Percentiles rank a stretch among this genome's conserved stretches.
These are phyloP conservation scores for Hanseniaspora sp. DNA, from an alignment of 1,139 yeast genomes.

Conservation along the genomic window DNA sequence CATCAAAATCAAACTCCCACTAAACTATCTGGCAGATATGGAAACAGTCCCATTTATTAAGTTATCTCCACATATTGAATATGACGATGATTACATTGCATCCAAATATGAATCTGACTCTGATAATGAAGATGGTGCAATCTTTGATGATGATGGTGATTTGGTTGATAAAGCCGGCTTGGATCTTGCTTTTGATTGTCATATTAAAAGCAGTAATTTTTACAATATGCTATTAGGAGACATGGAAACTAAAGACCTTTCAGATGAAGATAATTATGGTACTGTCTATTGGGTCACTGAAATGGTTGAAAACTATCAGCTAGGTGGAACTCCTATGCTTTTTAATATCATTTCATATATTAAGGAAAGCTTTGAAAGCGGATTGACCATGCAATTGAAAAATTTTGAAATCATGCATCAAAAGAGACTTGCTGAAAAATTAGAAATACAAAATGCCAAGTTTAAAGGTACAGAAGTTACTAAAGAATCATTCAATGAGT, in stretches of 20 bases:
- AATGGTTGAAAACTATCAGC: conserved; percentile 30
- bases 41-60: conserved; percentile 25
- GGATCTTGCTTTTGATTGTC: conserved; percentile 47
- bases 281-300: conserved; percentile 28
- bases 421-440: conserved; percentile 43
- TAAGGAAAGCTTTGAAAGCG: conserved; percentile 67
- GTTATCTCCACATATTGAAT: conserved; percentile 20
- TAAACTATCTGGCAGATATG: conserved; percentile 23
- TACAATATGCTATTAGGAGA: conserved; percentile 1
- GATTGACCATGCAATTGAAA: conserved; percentile 49
- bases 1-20: conserved; percentile 25
- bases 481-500: conserved; percentile 49
- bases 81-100: conserved; percentile 18
- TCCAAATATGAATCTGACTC: conserved; percentile 29
- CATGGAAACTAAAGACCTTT: conserved; percentile 15
- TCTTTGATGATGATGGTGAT: conserved; percentile 38
- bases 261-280: conserved; percentile 11
- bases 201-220: conserved; percentile 32
- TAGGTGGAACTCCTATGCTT: conserved; percentile 68
- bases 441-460: conserved; percentile 66
- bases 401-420: conserved; percentile 49
- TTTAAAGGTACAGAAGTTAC: conserved; percentile 72
- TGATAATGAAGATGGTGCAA: conserved; percentile 35
- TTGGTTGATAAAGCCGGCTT: conserved; percentile 34
- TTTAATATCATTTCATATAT: conserved; percentile 66